Conservation (phyloP, 2,329 filamentous ascomycete species). For the Aureobasidium sp. region DNA sequence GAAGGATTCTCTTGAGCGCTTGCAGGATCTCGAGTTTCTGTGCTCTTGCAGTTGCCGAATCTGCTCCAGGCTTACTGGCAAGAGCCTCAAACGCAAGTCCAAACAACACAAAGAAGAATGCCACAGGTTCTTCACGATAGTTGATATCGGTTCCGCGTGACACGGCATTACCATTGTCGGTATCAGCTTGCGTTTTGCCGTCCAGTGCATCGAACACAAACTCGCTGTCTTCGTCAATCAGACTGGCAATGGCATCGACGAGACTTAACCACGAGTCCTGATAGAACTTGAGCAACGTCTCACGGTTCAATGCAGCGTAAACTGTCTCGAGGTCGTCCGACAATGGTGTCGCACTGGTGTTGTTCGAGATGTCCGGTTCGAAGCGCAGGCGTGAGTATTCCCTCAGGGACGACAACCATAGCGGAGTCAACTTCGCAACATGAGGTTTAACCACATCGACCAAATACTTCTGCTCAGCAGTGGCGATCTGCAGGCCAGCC, state of each 20-base stretch:
- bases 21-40: conserved; percentile 68
- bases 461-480: conserved; percentile 83
- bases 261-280: conserved; percentile 95
- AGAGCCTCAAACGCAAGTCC: conserved; percentile 94
- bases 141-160: conserved; percentile 64
- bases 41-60: conserved; percentile 25
- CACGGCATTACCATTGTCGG: conserved; percentile 18
- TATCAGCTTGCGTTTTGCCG: conserved; percentile 54
- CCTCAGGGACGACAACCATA: conserved; percentile 88
- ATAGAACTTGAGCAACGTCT: conserved; percentile 91
- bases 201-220: conserved; percentile 97
- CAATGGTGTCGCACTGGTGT: conserved; percentile 59
- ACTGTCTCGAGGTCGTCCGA: conserved; percentile 87
- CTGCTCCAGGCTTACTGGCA: conserved; percentile 65
- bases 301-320: conserved; percentile 87
- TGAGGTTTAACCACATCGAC: conserved; percentile 83
- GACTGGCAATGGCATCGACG: conserved; percentile 91
- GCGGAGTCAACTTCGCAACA: conserved; percentile 78
- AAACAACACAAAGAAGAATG: conserved; percentile 98
- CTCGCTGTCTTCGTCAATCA: conserved; percentile 95
- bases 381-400: conserved; percentile 92
- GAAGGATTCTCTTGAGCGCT: conserved; percentile 88
- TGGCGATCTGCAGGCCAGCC: conserved; percentile 94
- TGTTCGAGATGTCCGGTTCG: conserved; percentile 94
- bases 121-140: conserved; percentile 93